phyloP scores from a whole-genome alignment of 257 asterid genomes.

The Scutellaria barbata region DNA sequence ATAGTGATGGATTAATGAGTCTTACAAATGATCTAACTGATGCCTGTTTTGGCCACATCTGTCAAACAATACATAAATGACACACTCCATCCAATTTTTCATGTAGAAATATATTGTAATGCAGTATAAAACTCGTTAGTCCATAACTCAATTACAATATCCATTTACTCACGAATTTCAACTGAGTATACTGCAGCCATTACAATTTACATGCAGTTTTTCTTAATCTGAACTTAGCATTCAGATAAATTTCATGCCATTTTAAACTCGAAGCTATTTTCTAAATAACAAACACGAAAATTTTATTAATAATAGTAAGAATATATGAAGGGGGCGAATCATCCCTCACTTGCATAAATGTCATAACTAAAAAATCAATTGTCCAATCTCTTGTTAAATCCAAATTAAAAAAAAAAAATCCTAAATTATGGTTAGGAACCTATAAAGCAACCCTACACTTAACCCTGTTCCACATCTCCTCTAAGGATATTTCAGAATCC shows the following conservation, averaged over 20 bases:
- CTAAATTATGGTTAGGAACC: too few relatives aligned
- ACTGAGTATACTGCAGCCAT: background rate
- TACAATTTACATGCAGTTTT: background rate
- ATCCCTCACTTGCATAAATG: too few relatives aligned
- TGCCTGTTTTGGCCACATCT: background rate
- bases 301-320: too few relatives aligned
- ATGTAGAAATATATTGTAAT: background rate
- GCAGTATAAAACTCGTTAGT: background rate
- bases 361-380: too few relatives aligned
- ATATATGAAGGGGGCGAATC: too few relatives aligned
- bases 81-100: background rate
- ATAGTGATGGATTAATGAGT: background rate
- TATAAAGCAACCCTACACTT: too few relatives aligned
- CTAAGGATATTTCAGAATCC: too few relatives aligned
- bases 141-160: background rate
- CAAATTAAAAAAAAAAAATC: too few relatives aligned
- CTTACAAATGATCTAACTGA: background rate
- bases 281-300: too few relatives aligned
- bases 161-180: background rate
- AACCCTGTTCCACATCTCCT: too few relatives aligned
- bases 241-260: background rate
- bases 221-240: background rate
- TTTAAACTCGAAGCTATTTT: background rate
- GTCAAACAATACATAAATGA: background rate
- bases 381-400: too few relatives aligned